A percentile compares a stretch with the other conserved stretches of the same genome.
These are phyloP conservation scores for Cyanidium caldarium DNA, from an alignment of 23 red algal species.

Conservation along the genomic window DNA sequence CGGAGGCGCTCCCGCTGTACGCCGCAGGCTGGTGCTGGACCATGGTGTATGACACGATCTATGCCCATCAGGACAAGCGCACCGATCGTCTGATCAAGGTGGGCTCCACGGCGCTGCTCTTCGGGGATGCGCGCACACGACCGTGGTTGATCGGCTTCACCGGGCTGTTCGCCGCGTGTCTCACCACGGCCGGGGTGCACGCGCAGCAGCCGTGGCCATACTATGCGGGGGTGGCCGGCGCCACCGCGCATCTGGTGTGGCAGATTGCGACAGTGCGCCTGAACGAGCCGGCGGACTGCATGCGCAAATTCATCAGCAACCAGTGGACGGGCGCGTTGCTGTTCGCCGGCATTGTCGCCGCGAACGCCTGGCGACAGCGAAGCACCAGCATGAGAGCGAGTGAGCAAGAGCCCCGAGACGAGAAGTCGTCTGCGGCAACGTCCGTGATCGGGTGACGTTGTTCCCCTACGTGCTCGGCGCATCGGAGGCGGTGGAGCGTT, in stretches of 20 bases:
- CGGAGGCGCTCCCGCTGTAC: slow-evolving; percentile 29
- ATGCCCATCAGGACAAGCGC: slow-evolving; percentile 68
- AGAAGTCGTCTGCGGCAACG: no score
- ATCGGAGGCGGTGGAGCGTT: no score
- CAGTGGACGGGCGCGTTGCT: slow-evolving; percentile 21
- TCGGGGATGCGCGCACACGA: slow-evolving; percentile 17
- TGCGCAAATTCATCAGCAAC: slow-evolving; percentile 21
- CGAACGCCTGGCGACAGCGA: neutral
- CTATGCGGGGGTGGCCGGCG: neutral
- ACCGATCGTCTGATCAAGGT: slow-evolving; percentile 41
- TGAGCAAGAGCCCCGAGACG: no score
- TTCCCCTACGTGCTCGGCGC: no score
- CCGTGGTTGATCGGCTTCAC: slow-evolving; percentile 10
- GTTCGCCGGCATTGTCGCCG: slow-evolving; percentile 16
- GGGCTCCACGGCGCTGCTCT: slow-evolving; percentile 35
- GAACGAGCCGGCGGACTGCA: slow-evolving; percentile 10
- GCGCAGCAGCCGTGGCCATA: slow-evolving; percentile 1
- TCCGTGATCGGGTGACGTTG: no score
- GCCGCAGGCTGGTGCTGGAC: slow-evolving; percentile 54
- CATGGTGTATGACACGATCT: slow-evolving; percentile 95
- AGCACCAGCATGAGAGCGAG: no score
- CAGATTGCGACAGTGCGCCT: neutral
- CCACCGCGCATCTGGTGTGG: neutral
- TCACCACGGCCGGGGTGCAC: neutral
- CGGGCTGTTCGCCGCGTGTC: neutral